phyloP scores from a whole-genome alignment of 768 basidiomycete species.

The Hebeloma cylindrosporum region DNA sequence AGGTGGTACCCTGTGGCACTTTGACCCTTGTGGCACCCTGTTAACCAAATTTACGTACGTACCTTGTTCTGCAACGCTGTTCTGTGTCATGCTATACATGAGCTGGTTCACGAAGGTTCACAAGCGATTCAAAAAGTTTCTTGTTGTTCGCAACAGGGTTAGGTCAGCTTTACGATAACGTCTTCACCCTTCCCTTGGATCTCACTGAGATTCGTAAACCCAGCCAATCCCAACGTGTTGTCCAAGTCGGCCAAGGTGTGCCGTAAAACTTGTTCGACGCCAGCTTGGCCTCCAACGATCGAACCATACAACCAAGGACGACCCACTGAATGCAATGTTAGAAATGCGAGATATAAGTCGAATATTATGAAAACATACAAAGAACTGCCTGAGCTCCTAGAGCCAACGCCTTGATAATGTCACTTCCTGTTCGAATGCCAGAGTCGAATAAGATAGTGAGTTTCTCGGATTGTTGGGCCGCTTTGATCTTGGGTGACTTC shows the following conservation, averaged over 20 bases:
- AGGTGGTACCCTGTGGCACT: too few relatives aligned
- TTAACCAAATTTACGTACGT: too few relatives aligned
- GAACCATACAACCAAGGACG: conserved; percentile 78
- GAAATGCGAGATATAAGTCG: not conserved
- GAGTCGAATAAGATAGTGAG: conserved; percentile 76
- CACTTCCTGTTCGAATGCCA: conserved; percentile 80
- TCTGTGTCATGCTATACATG: too few relatives aligned
- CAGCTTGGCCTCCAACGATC: conserved; percentile 65
- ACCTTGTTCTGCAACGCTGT: too few relatives aligned
- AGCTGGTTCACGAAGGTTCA: too few relatives aligned
- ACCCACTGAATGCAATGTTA: conserved; percentile 45
- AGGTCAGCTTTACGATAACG: conserved; percentile 34
- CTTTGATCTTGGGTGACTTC: conserved; percentile 55
- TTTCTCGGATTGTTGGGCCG: conserved; percentile 58
- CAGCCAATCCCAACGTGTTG: conserved; percentile 59
- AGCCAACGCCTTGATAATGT: conserved; percentile 83
- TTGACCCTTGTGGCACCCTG: too few relatives aligned
- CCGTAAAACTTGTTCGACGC: conserved; percentile 72
- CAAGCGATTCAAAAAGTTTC: too few relatives aligned
- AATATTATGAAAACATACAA: conserved; percentile 42
- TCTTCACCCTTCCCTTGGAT: conserved; percentile 59
- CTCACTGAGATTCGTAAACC: conserved; percentile 57
- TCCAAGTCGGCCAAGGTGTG: conserved; percentile 71
- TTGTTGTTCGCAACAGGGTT: not conserved
- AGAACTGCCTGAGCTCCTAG: conserved; percentile 83